A percentile compares a stretch with the other conserved stretches of the same genome.
Evolutionary conservation across 164 flowering plant genomes (phyloP).

Genomic region (Amborella trichopoda): DNA sequence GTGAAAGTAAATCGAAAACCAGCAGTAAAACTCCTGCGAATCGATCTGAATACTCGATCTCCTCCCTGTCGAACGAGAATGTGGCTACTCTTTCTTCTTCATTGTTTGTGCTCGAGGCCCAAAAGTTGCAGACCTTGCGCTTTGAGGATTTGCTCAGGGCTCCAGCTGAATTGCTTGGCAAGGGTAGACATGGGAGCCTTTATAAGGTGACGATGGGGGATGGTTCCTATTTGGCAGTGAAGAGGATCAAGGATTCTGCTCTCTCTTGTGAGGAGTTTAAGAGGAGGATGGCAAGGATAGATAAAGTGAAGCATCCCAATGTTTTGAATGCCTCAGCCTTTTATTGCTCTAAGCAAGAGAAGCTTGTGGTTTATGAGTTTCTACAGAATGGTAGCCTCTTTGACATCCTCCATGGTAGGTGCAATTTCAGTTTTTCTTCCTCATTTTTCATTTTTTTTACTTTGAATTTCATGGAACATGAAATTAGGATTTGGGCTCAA

Average conservation of each 20-base stretch:
- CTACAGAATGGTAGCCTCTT: slow-evolving; percentile 55
- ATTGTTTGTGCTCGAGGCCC: slow-evolving; percentile 25
- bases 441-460: background rate
- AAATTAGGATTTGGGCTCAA: background rate
- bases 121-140: slow-evolving; percentile 29
- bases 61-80: slow-evolving; percentile 27
- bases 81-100: slow-evolving; percentile 19
- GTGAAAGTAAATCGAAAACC: slow-evolving; percentile 10
- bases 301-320: slow-evolving; percentile 43
- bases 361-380: slow-evolving; percentile 57
- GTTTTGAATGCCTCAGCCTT: slow-evolving; percentile 46
- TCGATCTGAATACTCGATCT: slow-evolving; percentile 20
- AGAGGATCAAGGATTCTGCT: slow-evolving; percentile 54
- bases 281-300: slow-evolving; percentile 38
- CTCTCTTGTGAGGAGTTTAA: slow-evolving; percentile 34
- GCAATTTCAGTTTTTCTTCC: background rate
- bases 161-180: slow-evolving; percentile 62
- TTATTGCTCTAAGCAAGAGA: slow-evolving; percentile 55
- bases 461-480: background rate
- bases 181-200: slow-evolving; percentile 50
- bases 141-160: slow-evolving; percentile 60
- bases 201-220: slow-evolving; percentile 37
- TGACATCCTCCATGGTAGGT: slow-evolving; percentile 45
- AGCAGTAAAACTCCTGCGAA: slow-evolving; percentile 14
- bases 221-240: slow-evolving; percentile 37